Conservation (phyloP, 305 asterid genomes). For the Salvia sclarea region DNA sequence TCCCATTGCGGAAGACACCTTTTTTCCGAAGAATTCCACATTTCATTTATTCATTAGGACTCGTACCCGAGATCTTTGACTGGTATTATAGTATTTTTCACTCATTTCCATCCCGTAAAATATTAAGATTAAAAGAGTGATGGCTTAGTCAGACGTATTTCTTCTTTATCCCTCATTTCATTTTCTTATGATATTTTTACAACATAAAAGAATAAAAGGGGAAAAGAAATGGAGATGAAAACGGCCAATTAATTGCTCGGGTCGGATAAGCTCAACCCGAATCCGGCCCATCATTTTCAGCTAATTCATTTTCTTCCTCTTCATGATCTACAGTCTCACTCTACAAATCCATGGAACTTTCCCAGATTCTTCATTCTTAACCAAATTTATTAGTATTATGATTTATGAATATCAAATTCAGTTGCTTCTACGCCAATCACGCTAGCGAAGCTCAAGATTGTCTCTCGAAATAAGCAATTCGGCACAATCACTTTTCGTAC, state of each 20-base stretch:
- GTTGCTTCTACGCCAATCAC: constrained; percentile 25
- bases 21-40: no score
- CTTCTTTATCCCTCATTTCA: no score
- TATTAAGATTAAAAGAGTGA: no score
- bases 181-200: no score
- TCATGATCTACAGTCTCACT: not conserved
- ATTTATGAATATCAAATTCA: not conserved
- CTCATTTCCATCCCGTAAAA: no score
- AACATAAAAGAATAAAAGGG: no score
- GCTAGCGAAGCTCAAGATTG: constrained; percentile 10
- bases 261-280: not conserved
- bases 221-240: no score
- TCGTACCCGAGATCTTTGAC: no score
- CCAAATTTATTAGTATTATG: not conserved
- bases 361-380: constrained; percentile 11
- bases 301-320: not conserved
- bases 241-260: not conserved
- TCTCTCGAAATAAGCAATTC: constrained; percentile 6
- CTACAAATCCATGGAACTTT: not conserved
- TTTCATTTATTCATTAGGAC: no score
- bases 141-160: no score
- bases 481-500: constrained; percentile 7
- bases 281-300: not conserved
- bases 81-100: no score
- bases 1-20: no score